A percentile compares a stretch with the other conserved stretches of the same genome.
These are phyloP conservation scores for Colletotrichum sp. DNA, from an alignment of 2,329 filamentous ascomycete genomes.

Conservation along the genomic window DNA sequence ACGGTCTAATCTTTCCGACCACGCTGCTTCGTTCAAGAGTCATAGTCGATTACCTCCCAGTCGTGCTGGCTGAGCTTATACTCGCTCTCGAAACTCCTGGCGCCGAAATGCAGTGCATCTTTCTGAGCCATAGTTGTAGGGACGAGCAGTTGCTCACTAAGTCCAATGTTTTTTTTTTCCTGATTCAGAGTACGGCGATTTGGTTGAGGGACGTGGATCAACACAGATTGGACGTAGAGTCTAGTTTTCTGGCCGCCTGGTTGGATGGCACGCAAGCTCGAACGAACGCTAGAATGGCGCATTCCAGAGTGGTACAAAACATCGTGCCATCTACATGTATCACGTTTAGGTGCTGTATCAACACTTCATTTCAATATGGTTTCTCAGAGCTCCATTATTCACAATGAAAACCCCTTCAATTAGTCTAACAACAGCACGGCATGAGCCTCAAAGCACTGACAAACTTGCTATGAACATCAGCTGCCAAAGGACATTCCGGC, in stretches of 20 bases:
- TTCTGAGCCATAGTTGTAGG: neutral
- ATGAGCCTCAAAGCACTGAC: neutral
- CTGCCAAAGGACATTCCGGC: neutral
- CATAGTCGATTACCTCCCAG: neutral
- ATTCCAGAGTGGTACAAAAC: too few relatives aligned
- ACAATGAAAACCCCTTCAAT: neutral
- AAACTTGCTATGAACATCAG: neutral
- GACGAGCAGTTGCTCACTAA: neutral
- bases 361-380: neutral
- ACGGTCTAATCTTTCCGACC: neutral
- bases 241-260: accelerated
- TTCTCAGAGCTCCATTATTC: neutral
- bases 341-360: accelerated
- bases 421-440: neutral
- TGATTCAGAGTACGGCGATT: too few relatives aligned
- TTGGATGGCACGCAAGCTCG: too few relatives aligned
- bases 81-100: neutral
- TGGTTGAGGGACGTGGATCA: too few relatives aligned
- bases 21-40: neutral
- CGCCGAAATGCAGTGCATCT: neutral
- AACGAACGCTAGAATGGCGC: too few relatives aligned
- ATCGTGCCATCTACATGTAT: neutral
- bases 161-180: too few relatives aligned
- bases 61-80: neutral
- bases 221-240: too few relatives aligned